phyloP scores from a whole-genome alignment of 2,329 filamentous ascomycete genomes.

The Penicillium griseofulvum region DNA sequence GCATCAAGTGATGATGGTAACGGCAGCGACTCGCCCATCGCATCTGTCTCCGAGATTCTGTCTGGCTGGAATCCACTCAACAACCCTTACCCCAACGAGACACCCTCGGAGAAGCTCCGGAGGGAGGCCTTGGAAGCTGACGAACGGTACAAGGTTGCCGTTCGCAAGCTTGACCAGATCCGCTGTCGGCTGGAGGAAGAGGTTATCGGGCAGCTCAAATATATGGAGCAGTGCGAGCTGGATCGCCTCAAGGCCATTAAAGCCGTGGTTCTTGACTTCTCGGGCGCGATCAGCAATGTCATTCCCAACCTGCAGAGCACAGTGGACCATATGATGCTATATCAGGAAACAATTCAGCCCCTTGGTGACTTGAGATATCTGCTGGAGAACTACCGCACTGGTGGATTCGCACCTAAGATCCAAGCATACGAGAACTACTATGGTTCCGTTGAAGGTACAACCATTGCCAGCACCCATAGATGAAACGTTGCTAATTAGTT shows the following conservation, averaged over 20 bases:
- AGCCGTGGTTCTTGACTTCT: constrained; percentile 95
- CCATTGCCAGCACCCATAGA: no score
- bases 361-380: constrained; percentile 85
- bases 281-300: constrained; percentile 93
- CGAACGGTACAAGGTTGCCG: constrained; percentile 84
- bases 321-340: constrained; percentile 98
- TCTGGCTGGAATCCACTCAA: constrained; percentile 91
- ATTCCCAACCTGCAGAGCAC: constrained; percentile 94
- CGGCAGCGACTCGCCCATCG: constrained; percentile 76
- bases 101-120: constrained; percentile 77
- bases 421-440: constrained; percentile 98
- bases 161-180: constrained; percentile 83
- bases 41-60: constrained; percentile 83
- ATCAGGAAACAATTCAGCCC: constrained; percentile 98
- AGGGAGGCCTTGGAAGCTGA: constrained; percentile 88
- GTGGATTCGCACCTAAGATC: constrained; percentile 85
- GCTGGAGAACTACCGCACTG: constrained; percentile 94
- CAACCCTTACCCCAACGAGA: constrained; percentile 89
- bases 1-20: constrained; percentile 58
- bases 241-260: constrained; percentile 97
- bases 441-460: constrained; percentile 77
- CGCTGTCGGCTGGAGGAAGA: constrained; percentile 94
- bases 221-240: constrained; percentile 95
- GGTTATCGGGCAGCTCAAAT: constrained; percentile 87
- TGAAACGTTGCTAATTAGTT: constrained; percentile 13